Conservation (phyloP, 768 basidiomycete species). For the Auricularia sp. region DNA sequence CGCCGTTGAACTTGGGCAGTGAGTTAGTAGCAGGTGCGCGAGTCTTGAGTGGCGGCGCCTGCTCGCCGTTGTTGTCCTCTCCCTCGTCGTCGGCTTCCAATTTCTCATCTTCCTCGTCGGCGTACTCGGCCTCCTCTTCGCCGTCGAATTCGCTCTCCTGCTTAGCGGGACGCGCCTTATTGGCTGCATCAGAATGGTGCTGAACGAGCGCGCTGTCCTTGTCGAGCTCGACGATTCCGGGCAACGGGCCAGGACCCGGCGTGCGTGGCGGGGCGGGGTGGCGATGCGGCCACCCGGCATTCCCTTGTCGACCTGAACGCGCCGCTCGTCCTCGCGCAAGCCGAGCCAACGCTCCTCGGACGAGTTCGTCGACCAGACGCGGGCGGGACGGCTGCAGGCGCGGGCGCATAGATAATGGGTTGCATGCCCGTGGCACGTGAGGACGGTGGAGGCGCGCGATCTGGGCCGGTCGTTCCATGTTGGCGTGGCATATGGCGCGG, state of each 20-base stretch:
- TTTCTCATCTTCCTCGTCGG: constrained; percentile 50
- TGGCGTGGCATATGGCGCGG: constrained; percentile 9
- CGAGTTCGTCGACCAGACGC: constrained; percentile 74
- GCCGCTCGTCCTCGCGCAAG: constrained; percentile 50
- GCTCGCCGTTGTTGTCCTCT: constrained; percentile 55
- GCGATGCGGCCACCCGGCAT: constrained; percentile 84
- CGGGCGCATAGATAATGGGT: constrained; percentile 64
- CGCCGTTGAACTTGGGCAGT: not conserved
- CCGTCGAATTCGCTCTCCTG: constrained; percentile 59
- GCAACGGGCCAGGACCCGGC: constrained; percentile 95
- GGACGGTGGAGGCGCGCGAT: constrained; percentile 46
- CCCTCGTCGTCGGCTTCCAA: constrained; percentile 57
- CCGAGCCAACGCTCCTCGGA: constrained; percentile 66
- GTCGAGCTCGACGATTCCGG: constrained; percentile 94
- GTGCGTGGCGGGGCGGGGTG: constrained; percentile 40
- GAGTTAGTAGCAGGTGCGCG: not conserved
- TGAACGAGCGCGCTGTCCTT: constrained; percentile 67
- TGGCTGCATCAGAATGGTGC: constrained; percentile 16
- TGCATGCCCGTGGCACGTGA: constrained; percentile 87
- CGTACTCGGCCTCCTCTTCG: constrained; percentile 44
- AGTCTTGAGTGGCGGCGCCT: constrained; percentile 17
- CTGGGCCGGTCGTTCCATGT: constrained; percentile 8
- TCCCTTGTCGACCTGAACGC: constrained; percentile 97
- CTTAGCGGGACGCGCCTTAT: constrained; percentile 26
- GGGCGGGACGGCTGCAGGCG: constrained; percentile 18